Evolutionary conservation across 164 flowering plant species (phyloP), one percentile per base, ranked within the genome.

Genomic region (Saururus chinensis): DNA sequence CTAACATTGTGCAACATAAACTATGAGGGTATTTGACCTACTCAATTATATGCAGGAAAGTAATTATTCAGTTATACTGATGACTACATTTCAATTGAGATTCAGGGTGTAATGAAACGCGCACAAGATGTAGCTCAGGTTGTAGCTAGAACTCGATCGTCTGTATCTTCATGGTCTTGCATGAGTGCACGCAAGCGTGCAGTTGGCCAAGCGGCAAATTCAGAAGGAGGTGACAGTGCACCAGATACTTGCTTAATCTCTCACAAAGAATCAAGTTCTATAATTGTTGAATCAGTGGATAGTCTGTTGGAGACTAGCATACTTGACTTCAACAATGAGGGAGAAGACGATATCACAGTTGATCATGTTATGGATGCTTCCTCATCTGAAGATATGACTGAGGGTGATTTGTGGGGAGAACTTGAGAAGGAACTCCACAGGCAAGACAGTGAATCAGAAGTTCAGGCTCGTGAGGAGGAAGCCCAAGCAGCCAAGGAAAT

Each of bases 121-220:
- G 99, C 96, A 40, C 90, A 87, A 62, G 81, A 83, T 74, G 96
- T 87, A 20, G 97, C 98, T 59, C 80, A 82, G 73, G 98, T 92
- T 51, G 97, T 88, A 58, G 95, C 81, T 45, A 81, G 76, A 72
- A 84, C 89, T 30, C 96, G 85, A 13, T 77, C 97, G 24, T 76
- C 95, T 37, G 55, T 86, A 30, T 74, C 90, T 53, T 82, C 93
- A 65, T 90, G 97, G 99, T 79, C 91, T 14, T 93, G 96, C 72
- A 93, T 93, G 86, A 92, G 96, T 56, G 85, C 96, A 21, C 87
- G 95, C 7, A 84, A 93, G 10, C 87, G 97, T 4, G 57, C 63
- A 52, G 83, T 82, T 22, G 69, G 67, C 20, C 57, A 80, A 40
- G 37, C 65, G 40, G 40, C 70, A 59, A 76, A 61, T 53, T 30